Conservation (phyloP, 1,284 basidiomycete species). For the Ganoderma multipileum region DNA sequence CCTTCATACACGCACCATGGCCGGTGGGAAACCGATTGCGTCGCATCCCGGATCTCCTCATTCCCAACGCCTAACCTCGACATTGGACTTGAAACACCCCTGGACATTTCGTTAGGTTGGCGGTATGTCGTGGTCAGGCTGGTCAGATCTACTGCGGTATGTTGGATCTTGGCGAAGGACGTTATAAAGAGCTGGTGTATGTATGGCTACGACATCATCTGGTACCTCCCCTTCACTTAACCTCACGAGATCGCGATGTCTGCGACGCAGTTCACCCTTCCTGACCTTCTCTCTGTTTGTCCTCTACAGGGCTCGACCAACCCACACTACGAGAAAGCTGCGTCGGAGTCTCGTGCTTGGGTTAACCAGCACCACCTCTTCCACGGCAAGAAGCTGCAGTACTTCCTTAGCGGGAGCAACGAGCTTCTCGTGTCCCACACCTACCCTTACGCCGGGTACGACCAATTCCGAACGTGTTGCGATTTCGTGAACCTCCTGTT, state of each 20-base stretch:
- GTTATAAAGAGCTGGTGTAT: background rate
- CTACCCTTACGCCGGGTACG: constrained; percentile 65
- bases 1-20: constrained; percentile 1
- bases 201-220: background rate
- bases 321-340: constrained; percentile 61
- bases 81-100: constrained; percentile 2
- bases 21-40: constrained; percentile 16
- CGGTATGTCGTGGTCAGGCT: background rate
- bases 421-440: constrained; percentile 69
- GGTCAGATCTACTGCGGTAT: constrained; percentile 8
- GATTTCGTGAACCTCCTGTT: constrained; percentile 76
- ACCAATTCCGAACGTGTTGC: constrained; percentile 66
- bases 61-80: background rate
- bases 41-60: background rate
- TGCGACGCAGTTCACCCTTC: constrained; percentile 51
- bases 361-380: constrained; percentile 67
- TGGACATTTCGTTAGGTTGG: background rate
- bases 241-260: constrained; percentile 22
- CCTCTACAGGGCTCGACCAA: constrained; percentile 54
- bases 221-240: background rate
- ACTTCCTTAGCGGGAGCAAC: constrained; percentile 66
- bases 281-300: constrained; percentile 60
- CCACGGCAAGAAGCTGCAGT: constrained; percentile 63
- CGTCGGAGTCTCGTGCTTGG: constrained; percentile 67
- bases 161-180: background rate